Evolutionary conservation across 768 basidiomycete species (phyloP).

Genomic region (Flagelloscypha sp.): DNA sequence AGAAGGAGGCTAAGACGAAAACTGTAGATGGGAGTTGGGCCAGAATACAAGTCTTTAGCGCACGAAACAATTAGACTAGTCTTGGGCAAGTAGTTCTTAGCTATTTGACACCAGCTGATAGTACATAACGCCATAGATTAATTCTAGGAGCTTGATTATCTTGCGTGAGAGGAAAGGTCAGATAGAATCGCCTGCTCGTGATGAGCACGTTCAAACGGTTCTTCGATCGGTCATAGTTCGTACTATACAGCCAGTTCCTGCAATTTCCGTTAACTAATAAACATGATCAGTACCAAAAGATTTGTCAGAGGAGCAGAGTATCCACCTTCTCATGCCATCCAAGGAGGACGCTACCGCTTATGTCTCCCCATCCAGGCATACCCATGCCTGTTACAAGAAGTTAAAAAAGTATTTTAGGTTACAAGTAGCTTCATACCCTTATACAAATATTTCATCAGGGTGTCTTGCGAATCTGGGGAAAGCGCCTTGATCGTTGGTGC

Average conservation of each 20-base stretch:
- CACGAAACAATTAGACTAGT: too few species aligned
- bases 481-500: constrained; percentile 64
- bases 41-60: too few species aligned
- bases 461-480: constrained; percentile 72
- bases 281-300: neutral
- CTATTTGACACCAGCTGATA: too few species aligned
- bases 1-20: too few species aligned
- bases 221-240: constrained; percentile 60
- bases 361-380: constrained; percentile 52
- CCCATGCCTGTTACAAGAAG: too few species aligned
- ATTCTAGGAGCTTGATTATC: too few species aligned
- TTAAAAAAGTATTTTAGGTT: too few species aligned
- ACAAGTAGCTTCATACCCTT: constrained; percentile 99
- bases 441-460: constrained; percentile 96
- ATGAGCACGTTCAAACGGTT: constrained; percentile 31
- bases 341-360: constrained; percentile 52
- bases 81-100: too few species aligned
- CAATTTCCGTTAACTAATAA: constrained; percentile 79
- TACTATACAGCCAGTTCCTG: constrained; percentile 93
- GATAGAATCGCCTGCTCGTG: too few species aligned
- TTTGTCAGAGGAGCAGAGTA: constrained; percentile 4
- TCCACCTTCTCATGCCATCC: constrained; percentile 96
- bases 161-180: too few species aligned
- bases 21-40: too few species aligned
- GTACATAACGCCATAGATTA: too few species aligned